phyloP scores from a whole-genome alignment of 208 protist species.

The Phytomonas sp. region DNA sequence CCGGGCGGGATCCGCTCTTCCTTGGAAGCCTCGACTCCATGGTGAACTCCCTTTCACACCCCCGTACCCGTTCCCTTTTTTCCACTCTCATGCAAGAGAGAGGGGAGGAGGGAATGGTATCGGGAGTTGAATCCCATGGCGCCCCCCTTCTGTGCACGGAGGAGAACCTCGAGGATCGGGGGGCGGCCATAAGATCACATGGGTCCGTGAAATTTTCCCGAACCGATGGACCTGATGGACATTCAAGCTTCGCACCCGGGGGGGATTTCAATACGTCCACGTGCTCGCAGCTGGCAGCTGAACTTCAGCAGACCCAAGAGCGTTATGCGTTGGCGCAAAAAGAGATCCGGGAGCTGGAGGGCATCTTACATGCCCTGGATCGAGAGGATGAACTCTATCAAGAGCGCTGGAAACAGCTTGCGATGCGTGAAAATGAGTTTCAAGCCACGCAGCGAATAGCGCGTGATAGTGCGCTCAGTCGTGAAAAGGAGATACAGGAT shows the following conservation, averaged over 20 bases:
- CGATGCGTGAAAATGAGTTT: neutral
- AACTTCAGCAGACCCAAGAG: neutral
- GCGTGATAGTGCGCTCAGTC: neutral
- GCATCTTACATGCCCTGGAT: neutral
- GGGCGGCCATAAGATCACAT: no score
- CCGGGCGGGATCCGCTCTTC: neutral
- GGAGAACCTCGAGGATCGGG: neutral
- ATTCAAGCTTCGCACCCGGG: neutral
- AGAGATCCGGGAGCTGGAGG: neutral
- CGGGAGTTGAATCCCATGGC: neutral
- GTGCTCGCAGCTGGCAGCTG: neutral
- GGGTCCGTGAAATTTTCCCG: neutral
- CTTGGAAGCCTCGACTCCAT: neutral
- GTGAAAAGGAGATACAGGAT: constrained; percentile 1
- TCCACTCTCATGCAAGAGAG: neutral
- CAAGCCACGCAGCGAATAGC: neutral
- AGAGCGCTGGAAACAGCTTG: neutral
- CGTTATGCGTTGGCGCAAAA: neutral
- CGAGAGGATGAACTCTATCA: neutral
- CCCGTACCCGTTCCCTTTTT: neutral
- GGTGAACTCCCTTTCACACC: neutral
- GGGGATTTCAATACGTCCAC: neutral
- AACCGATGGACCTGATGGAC: neutral
- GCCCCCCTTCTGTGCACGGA: neutral
- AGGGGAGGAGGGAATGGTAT: neutral